A percentile compares a stretch with the other conserved stretches of the same genome.
These are phyloP conservation scores for Astragalus membranaceus DNA, from an alignment of 306 rosid genomes.

Conservation along the genomic window DNA sequence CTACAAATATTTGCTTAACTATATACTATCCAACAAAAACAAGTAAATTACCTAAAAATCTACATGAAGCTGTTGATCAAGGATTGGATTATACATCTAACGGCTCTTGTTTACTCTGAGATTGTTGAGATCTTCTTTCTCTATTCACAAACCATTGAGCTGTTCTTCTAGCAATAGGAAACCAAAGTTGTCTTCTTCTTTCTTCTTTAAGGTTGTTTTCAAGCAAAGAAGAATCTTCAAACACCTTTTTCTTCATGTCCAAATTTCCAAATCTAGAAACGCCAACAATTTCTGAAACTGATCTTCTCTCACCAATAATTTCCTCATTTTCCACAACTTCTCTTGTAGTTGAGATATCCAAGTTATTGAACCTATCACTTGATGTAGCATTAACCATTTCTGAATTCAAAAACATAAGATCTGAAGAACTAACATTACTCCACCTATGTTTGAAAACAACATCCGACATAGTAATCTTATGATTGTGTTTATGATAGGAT, in stretches of 20 bases:
- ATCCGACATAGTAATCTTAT: conserved; percentile 69
- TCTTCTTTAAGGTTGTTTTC: conserved; percentile 52
- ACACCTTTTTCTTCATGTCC: conserved; percentile 27
- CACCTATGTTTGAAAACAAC: conserved; percentile 72
- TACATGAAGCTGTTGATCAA: conserved; percentile 19
- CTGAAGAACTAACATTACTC: conserved; percentile 88
- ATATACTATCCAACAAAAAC: conserved; percentile 11
- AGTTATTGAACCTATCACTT: conserved; percentile 52
- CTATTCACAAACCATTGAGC: conserved; percentile 88
- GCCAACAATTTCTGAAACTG: conserved; percentile 73
- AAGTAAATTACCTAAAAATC: neutral
- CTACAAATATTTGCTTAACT: neutral
- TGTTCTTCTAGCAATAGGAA: conserved; percentile 83
- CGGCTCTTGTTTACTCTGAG: conserved; percentile 27
- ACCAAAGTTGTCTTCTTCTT: conserved; percentile 66
- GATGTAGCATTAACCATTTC: conserved; percentile 60
- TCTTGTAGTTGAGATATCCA: neutral
- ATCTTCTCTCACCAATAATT: conserved; percentile 51
- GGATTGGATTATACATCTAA: conserved; percentile 42
- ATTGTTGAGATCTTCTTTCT: conserved; percentile 50
- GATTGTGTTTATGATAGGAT: conserved; percentile 59
- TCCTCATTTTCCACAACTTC: conserved; percentile 28
- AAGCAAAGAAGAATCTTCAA: conserved; percentile 32
- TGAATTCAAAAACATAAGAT: conserved; percentile 72
- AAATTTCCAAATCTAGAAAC: conserved; percentile 55